Base-by-base conservation (phyloP, 2,329 filamentous ascomycete genomes). In the Westerdykella sp. region DNA sequence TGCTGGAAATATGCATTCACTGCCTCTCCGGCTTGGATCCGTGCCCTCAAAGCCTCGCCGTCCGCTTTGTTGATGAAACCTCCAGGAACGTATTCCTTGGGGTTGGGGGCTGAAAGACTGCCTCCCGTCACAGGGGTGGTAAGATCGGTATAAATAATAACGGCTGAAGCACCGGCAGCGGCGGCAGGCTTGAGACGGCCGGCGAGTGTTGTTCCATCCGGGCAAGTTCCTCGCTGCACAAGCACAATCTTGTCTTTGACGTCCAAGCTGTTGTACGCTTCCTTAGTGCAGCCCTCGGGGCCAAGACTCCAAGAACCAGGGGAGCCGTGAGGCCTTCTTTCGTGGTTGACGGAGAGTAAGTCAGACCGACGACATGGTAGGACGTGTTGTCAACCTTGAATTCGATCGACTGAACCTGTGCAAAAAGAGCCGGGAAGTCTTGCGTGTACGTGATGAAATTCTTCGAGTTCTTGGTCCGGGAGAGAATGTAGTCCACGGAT, bases 401-500 rank as follows among this genome's bases (percentile, higher is more conserved):
- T 1, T 56, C 57, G 48, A 73, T 69, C 5, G 68, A 66, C 12
- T 69, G 60, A 21, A 74, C 64, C 5, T 58, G 51, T 44, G 56
- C 60, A 58, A 71, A 75, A 0, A 71, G 57, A 2, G 72, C 73
- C 0, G 71, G 66, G 47, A 77, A 76, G 42, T 74, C 68, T 40
- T 76, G 73, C 34, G 69, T 70, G 70, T 73, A 77, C 18, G 62
- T 63, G n/a, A 45, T 52, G 48, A 59, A 62, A 42, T 60, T 55
- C 21, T 54, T 55, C 10, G 69, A 63, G n/a, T 70, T 67, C 23
- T 67, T 67, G 6, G 74, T 65, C 25, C 73, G 72, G 41, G 73
- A 72, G 5, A 78, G 66, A 44, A 82, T 65, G 54, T 75, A 81
- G 51, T 82, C 76, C 14, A 76, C 62, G 0, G 78, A 81, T 1